A percentile compares a stretch with the other conserved stretches of the same genome.
These are phyloP conservation scores for Populus hybrid DNA, from an alignment of 441 rosid genomes.

Conservation along the genomic window DNA sequence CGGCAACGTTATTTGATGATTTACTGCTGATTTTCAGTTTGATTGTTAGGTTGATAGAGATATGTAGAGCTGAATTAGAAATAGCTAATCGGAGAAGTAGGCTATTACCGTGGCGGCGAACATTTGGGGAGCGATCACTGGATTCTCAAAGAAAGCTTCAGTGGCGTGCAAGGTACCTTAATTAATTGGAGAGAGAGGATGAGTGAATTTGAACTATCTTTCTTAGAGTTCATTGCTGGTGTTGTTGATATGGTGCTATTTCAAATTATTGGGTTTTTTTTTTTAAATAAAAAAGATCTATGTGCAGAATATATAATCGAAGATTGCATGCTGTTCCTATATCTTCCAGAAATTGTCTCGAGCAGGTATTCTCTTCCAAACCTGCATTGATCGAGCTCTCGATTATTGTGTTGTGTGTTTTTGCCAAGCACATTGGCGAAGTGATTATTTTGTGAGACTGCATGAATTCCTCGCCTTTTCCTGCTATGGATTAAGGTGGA, in stretches of 20 bases:
- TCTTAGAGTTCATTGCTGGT: neutral
- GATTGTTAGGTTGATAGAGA: conserved; percentile 21
- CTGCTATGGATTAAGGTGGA: neutral
- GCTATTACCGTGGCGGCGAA: conserved; percentile 53
- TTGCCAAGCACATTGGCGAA: neutral
- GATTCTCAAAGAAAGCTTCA: conserved; percentile 47
- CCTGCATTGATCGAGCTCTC: neutral
- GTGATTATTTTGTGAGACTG: neutral
- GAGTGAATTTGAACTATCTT: neutral
- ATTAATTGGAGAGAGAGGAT: neutral
- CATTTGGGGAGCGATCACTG: conserved; percentile 51
- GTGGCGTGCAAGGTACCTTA: conserved; percentile 59
- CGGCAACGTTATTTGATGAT: conserved; percentile 18
- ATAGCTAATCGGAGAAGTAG: conserved; percentile 25
- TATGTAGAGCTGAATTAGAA: conserved; percentile 23
- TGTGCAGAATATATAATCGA: conserved; percentile 46
- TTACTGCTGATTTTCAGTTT: neutral
- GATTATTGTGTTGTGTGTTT: neutral
- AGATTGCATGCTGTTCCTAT: conserved; percentile 45
- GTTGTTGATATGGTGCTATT: neutral
- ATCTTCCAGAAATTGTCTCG: conserved; percentile 26
- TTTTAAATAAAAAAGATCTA: neutral
- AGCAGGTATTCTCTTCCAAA: conserved; percentile 29
- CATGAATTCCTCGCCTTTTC: neutral
- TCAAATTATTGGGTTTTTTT: neutral